These are phyloP conservation scores for Aspergillus versicolor DNA, from an alignment of 2,329 filamentous ascomycete genomes.

Conservation along the genomic window DNA sequence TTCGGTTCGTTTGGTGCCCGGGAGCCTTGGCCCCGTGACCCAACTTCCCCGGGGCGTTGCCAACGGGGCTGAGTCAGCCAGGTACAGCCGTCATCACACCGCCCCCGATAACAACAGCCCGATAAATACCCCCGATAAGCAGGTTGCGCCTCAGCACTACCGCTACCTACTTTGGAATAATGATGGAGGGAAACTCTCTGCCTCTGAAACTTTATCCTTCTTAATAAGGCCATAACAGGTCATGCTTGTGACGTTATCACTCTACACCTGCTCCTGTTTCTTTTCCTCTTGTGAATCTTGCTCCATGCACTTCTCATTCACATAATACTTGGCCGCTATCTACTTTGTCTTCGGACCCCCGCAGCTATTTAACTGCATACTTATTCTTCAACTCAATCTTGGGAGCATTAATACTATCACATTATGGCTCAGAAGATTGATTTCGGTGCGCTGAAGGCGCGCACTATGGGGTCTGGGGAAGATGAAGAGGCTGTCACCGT, in stretches of 20 bases:
- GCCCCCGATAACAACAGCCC: neutral
- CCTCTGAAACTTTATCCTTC: neutral
- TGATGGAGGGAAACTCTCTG: neutral
- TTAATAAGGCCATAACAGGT: neutral
- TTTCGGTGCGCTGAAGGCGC: slow-evolving; percentile 72
- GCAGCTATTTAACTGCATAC: neutral
- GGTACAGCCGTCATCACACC: neutral
- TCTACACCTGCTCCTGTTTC: neutral
- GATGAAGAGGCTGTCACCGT: slow-evolving; percentile 98
- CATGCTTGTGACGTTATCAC: neutral
- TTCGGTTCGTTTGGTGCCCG: neutral
- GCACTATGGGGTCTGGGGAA: slow-evolving; percentile 79
- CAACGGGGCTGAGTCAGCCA: neutral
- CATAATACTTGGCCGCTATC: neutral
- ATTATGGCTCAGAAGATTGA: slow-evolving; percentile 69
- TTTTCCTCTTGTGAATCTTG: neutral
- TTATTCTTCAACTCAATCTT: neutral
- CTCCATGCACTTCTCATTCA: neutral
- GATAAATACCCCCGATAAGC: neutral
- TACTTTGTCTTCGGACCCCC: neutral
- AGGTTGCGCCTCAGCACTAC: neutral
- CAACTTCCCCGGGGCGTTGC: neutral
- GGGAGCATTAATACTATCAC: neutral
- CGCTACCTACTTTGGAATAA: neutral
- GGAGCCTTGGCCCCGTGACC: neutral